These are phyloP conservation scores for Cyclotella choctawhatcheeana DNA, from an alignment of 108 stramenopile species.

Conservation along the genomic window DNA sequence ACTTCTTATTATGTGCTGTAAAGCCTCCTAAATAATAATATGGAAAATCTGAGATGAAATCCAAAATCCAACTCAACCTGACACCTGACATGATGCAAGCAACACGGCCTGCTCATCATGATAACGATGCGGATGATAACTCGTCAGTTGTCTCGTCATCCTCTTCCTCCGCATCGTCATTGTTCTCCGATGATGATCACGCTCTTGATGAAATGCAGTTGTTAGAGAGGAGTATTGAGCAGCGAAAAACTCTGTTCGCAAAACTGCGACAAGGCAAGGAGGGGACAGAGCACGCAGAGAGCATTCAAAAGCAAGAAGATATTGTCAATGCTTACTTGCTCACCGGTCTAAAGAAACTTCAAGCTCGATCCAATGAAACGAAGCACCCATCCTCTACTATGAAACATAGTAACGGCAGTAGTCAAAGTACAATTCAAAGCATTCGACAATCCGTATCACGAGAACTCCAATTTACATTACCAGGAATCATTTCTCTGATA, in stretches of 20 bases:
- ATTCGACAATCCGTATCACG: background rate
- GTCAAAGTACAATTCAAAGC: background rate
- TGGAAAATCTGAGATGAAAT: no score
- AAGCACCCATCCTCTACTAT: background rate
- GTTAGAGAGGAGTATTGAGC: background rate
- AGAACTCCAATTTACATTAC: conserved; percentile 3
- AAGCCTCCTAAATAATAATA: no score
- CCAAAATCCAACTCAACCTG: no score
- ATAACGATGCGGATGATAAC: no score
- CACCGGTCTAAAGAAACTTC: background rate
- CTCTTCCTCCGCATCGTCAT: conserved; percentile 5
- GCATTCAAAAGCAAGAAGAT: background rate
- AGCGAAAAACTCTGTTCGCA: background rate
- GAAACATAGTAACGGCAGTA: background rate
- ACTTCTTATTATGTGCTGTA: no score
- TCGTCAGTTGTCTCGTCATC: conserved; percentile 2
- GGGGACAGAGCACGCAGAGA: background rate
- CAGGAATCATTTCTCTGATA: background rate
- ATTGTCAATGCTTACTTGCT: background rate
- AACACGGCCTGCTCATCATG: no score
- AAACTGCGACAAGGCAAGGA: background rate
- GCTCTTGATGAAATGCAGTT: background rate
- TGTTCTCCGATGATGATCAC: background rate
- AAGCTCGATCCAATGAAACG: background rate
- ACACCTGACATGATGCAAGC: no score